Evolutionary conservation across 805 yeast species (phyloP).

Genomic region (Yarrowia porcina): DNA sequence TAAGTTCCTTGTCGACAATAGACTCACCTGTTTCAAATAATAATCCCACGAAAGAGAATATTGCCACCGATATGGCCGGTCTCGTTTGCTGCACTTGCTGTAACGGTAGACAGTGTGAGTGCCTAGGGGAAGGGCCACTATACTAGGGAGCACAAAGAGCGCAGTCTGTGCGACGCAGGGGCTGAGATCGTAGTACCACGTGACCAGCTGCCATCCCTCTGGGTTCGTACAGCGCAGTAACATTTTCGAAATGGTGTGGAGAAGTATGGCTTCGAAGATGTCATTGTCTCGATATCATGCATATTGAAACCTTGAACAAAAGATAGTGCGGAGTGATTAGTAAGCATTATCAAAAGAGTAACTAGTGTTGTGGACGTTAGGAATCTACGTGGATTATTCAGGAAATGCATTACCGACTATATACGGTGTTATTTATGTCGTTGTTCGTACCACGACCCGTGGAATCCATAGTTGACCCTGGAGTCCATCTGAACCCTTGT

Average conservation of each 20-base stretch:
- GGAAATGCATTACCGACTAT: too few species aligned
- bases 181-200: constrained; percentile 22
- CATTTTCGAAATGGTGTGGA: neutral
- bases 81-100: neutral
- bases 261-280: too few species aligned
- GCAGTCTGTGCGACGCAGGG: constrained; percentile 16
- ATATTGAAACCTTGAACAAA: neutral
- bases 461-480: constrained; percentile 3
- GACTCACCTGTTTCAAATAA: constrained; percentile 7
- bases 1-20: neutral
- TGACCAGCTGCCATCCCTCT: constrained; percentile 1
- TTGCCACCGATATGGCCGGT: neutral
- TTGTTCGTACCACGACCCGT: neutral
- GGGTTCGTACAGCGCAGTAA: neutral
- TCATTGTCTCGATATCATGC: neutral
- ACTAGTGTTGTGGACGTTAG: too few species aligned
- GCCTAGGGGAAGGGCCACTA: neutral
- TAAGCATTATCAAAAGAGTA: too few species aligned
- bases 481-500: constrained; percentile 2
- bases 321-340: too few species aligned
- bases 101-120: neutral
- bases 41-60: constrained; percentile 4
- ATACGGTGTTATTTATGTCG: too few species aligned
- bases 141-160: neutral
- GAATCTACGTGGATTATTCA: too few species aligned